Percentiles rank a stretch among this genome's conserved stretches.
These are phyloP conservation scores for Scheffersomyces titani DNA, from an alignment of 1,139 yeast genomes.

Conservation along the genomic window DNA sequence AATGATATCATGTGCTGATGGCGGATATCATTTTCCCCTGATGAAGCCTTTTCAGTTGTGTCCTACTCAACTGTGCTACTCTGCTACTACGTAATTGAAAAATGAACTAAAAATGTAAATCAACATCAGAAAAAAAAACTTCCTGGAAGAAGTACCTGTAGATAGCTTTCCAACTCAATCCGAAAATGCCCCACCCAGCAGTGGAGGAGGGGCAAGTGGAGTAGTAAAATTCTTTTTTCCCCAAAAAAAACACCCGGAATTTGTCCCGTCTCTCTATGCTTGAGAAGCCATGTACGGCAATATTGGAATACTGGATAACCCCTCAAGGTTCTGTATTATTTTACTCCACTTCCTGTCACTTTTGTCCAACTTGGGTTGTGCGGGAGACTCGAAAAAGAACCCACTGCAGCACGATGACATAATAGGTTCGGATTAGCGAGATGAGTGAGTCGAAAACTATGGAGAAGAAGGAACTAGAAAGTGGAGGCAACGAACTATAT, in stretches of 20 bases:
- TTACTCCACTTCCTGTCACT: not conserved
- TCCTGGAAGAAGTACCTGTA: too few relatives aligned
- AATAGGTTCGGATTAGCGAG: not conserved
- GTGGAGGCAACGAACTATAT: not conserved
- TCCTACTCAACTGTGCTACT: too few relatives aligned
- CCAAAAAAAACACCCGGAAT: not conserved
- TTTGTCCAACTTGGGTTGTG: not conserved
- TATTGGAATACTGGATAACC: not conserved
- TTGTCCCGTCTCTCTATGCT: not conserved
- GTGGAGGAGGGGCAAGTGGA: not conserved
- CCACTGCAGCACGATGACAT: not conserved
- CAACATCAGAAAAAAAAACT: too few relatives aligned
- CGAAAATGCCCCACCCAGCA: not conserved
- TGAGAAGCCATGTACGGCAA: not conserved
- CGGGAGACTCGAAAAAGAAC: not conserved
- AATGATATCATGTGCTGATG: not conserved
- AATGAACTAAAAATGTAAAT: too few relatives aligned
- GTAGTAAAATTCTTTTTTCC: not conserved
- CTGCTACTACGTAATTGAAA: too few relatives aligned
- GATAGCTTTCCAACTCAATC: not conserved
- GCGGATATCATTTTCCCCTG: not conserved
- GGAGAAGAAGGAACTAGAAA: not conserved
- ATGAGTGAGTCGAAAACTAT: not conserved
- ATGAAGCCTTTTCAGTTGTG: too few relatives aligned
- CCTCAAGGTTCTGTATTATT: not conserved